Evolutionary conservation across 148 eudicot genomes (phyloP).

Genomic region (Camellia lanceoleosa): DNA sequence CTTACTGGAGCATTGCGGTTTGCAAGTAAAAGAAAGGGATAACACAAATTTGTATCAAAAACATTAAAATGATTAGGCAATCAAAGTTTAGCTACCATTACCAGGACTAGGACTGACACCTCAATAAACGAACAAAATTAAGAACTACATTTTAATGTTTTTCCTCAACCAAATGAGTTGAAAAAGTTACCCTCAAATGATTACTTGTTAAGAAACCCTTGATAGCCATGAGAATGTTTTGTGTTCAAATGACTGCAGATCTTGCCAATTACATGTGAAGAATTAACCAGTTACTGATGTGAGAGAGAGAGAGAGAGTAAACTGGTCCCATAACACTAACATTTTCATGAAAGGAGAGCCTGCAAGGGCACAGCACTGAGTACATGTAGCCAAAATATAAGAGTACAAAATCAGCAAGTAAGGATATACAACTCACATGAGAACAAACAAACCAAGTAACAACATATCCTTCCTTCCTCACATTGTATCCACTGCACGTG

Average conservation of each 20-base stretch:
- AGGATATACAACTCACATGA: neutral
- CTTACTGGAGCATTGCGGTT: too few relatives aligned
- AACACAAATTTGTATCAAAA: too few relatives aligned
- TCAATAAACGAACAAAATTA: neutral
- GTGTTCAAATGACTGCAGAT: neutral
- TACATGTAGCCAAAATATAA: too few relatives aligned
- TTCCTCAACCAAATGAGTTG: neutral
- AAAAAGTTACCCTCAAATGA: neutral
- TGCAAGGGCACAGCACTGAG: neutral
- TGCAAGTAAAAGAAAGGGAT: too few relatives aligned
- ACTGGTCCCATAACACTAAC: constrained; percentile 2
- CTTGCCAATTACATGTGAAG: neutral
- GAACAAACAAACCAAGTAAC: constrained; percentile 4
- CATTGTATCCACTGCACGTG: neutral
- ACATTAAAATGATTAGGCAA: too few relatives aligned
- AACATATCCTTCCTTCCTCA: neutral
- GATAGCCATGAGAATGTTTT: neutral
- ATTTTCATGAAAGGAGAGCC: neutral
- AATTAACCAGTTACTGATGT: neutral
- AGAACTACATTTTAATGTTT: too few relatives aligned
- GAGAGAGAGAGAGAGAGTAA: neutral
- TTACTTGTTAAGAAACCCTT: neutral
- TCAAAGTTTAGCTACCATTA: neutral
- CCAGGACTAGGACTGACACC: neutral
- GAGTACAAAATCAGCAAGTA: neutral